phyloP scores from a whole-genome alignment of 768 basidiomycete genomes.

The Calocera viscosa region DNA sequence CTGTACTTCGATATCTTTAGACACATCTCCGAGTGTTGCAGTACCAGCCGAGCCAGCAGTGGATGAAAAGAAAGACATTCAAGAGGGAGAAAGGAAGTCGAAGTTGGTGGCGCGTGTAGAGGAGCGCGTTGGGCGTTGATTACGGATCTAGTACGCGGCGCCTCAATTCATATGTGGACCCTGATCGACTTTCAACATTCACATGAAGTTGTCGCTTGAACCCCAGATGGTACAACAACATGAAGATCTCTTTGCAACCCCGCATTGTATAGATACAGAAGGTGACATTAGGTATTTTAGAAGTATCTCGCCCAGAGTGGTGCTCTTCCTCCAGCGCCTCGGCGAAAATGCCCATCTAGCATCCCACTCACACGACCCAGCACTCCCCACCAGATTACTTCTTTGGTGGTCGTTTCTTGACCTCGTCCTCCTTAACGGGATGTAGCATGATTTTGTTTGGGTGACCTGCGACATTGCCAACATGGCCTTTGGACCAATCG shows the following conservation, averaged over 20 bases:
- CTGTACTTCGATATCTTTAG: conserved; percentile 64
- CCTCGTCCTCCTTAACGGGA: conserved; percentile 32
- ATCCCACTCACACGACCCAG: no score
- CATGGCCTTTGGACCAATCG: conserved; percentile 88
- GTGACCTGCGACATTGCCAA: conserved; percentile 55
- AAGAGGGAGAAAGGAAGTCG: not conserved
- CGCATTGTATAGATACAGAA: not conserved
- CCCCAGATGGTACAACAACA: not conserved
- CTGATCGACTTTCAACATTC: no score
- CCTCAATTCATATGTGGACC: no score
- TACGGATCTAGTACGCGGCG: no score
- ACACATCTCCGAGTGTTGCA: conserved; percentile 28
- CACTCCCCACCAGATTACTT: conserved; percentile 5
- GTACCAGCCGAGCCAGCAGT: conserved; percentile 8
- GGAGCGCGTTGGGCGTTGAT: no score
- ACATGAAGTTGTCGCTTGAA: not conserved
- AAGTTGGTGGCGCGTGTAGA: no score
- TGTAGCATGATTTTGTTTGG: conserved; percentile 34
- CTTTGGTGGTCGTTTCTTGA: conserved; percentile 27
- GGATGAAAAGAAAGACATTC: conserved; percentile 19
- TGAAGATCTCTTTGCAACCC: not conserved
- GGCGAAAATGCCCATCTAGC: no score
- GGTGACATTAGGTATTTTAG: no score
- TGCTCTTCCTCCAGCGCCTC: not conserved
- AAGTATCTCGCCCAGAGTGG: not conserved